These are phyloP conservation scores for Cytospora piceicola DNA, from an alignment of 2,329 filamentous ascomycete genomes.

Conservation along the genomic window DNA sequence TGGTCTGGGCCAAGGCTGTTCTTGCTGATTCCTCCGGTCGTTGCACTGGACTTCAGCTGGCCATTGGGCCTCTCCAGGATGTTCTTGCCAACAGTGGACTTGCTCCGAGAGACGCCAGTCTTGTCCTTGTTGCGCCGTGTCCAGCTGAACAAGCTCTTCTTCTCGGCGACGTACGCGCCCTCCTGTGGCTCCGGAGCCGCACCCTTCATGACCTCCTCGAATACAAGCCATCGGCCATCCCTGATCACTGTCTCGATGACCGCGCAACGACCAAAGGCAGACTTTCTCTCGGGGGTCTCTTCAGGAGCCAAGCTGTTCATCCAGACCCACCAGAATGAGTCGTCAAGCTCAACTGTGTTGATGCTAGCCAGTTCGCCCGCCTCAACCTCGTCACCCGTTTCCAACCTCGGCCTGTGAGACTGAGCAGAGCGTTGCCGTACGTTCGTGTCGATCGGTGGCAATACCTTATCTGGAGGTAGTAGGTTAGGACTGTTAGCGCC, in stretches of 20 bases:
- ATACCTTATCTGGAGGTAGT: slow-evolving; percentile 86
- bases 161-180: slow-evolving; percentile 90
- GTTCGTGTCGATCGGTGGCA: slow-evolving; percentile 80
- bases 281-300: slow-evolving; percentile 82
- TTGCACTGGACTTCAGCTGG: slow-evolving; percentile 46
- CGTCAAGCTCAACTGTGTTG: slow-evolving; percentile 81
- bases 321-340: slow-evolving; percentile 99
- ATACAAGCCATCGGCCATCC: slow-evolving; percentile 84
- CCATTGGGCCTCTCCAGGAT: slow-evolving; percentile 50
- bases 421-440: slow-evolving; percentile 81
- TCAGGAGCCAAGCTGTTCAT: slow-evolving; percentile 92
- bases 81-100: slow-evolving; percentile 67
- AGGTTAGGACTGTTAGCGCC: slow-evolving; percentile 67
- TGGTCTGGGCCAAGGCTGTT: slow-evolving; percentile 87
- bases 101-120: slow-evolving; percentile 61
- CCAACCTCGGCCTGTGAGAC: slow-evolving; percentile 75
- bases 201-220: slow-evolving; percentile 96
- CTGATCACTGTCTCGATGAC: slow-evolving; percentile 85
- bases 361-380: slow-evolving; percentile 96
- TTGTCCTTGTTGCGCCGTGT: slow-evolving; percentile 66
- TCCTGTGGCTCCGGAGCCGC: slow-evolving; percentile 83
- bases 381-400: slow-evolving; percentile 71
- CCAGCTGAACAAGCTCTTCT: slow-evolving; percentile 92
- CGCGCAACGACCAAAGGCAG: slow-evolving; percentile 91
- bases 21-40: slow-evolving; percentile 63